A percentile compares a stretch with the other conserved stretches of the same genome.
phyloP scores from a whole-genome alignment of 495 filamentous ascomycete species.

The Hypoxylon lenormandii region DNA sequence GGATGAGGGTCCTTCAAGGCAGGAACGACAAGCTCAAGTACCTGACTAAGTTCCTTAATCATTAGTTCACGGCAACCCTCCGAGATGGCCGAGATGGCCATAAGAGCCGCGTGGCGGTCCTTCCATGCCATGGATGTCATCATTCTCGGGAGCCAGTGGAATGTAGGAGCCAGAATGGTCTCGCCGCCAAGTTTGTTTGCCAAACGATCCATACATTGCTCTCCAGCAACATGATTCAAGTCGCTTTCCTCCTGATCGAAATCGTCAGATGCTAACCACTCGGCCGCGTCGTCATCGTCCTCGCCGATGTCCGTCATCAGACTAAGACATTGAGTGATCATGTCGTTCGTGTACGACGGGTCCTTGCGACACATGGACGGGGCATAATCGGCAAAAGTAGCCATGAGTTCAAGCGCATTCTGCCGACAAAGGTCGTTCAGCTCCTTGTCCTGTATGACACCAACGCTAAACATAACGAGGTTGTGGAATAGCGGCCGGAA shows the following conservation, averaged over 20 bases:
- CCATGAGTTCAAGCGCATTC: slow-evolving; percentile 96
- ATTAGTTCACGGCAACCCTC: slow-evolving; percentile 97
- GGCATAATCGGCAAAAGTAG: slow-evolving; percentile 95
- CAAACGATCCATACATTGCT: slow-evolving; percentile 98
- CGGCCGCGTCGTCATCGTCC: slow-evolving; percentile 93
- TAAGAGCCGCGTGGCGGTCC: slow-evolving; percentile 95
- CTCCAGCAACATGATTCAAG: slow-evolving; percentile 95
- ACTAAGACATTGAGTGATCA: slow-evolving; percentile 98
- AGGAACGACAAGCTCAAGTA: slow-evolving; percentile 91
- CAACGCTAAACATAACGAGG: slow-evolving; percentile 89
- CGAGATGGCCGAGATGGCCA: slow-evolving; percentile 99
- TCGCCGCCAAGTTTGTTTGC: slow-evolving; percentile 96
- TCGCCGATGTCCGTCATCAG: slow-evolving; percentile 98
- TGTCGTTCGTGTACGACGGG: slow-evolving; percentile 85
- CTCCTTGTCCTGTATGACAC: slow-evolving; percentile 94
- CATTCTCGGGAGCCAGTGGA: slow-evolving; percentile 96
- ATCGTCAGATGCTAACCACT: slow-evolving; percentile 95
- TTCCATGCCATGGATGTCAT: slow-evolving; percentile 95
- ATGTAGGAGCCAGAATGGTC: slow-evolving; percentile 89
- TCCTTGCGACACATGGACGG: slow-evolving; percentile 96
- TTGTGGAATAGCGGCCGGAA: slow-evolving; percentile 92
- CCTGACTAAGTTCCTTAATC: slow-evolving; percentile 91
- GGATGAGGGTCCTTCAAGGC: slow-evolving; percentile 92
- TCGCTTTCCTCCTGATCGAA: slow-evolving; percentile 96
- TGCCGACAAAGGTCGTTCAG: slow-evolving; percentile 88